phyloP scores from a whole-genome alignment of 2,329 filamentous ascomycete species.

The Mycogone perniciosa region DNA sequence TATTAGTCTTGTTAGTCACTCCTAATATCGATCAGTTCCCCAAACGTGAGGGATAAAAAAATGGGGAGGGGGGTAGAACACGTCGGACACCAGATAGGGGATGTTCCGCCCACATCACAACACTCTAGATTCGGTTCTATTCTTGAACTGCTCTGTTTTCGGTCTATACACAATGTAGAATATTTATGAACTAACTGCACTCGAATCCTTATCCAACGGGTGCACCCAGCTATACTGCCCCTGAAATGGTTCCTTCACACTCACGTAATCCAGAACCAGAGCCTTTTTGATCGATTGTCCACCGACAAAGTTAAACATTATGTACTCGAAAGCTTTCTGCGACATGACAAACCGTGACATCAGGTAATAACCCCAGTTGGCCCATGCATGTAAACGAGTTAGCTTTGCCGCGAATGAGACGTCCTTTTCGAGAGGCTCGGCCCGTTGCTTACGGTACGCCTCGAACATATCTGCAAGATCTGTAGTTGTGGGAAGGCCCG shows the following conservation, averaged over 20 bases:
- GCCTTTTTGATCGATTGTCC: neutral
- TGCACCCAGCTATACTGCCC: neutral
- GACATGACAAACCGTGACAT: conserved; percentile 17
- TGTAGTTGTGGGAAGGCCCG: neutral
- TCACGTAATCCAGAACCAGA: conserved; percentile 1
- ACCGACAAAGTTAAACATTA: neutral
- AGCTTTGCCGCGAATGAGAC: conserved; percentile 12
- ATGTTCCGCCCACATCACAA: no score
- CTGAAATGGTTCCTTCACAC: conserved; percentile 1
- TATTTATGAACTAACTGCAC: no score
- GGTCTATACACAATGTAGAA: no score
- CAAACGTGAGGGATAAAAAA: no score
- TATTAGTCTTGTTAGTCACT: no score
- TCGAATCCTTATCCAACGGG: neutral
- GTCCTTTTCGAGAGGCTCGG: conserved; percentile 8
- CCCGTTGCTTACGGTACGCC: conserved; percentile 16
- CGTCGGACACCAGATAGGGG: no score
- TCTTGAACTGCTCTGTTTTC: no score
- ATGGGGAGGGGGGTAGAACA: no score
- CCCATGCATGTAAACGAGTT: conserved; percentile 23
- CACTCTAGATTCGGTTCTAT: no score
- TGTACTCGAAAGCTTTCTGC: neutral
- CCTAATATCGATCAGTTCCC: no score
- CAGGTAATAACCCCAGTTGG: conserved; percentile 19
- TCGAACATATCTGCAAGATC: conserved; percentile 14